Conservation (phyloP, 2,329 filamentous ascomycete species). For the Dichotomopilus funicola region DNA sequence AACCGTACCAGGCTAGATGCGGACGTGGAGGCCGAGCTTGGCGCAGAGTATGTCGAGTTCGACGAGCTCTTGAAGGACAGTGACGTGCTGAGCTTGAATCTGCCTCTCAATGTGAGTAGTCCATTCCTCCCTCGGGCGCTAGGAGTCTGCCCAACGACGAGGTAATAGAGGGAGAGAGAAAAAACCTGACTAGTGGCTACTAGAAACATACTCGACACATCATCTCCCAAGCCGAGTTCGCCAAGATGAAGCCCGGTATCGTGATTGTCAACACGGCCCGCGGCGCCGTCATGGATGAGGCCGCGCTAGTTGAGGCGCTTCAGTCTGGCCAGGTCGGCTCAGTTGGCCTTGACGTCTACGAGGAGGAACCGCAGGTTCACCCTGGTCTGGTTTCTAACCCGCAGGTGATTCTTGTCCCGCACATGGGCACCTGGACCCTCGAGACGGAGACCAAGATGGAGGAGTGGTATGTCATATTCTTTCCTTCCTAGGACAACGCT, state of each 20-base stretch:
- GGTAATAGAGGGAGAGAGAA: no score
- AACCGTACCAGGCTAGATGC: constrained; percentile 58
- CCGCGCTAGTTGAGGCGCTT: constrained; percentile 67
- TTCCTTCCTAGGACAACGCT: neutral
- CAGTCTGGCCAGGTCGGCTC: constrained; percentile 62
- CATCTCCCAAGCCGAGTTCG: constrained; percentile 64
- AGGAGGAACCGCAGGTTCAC: constrained; percentile 72
- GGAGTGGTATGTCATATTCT: constrained; percentile 39
- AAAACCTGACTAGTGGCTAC: neutral
- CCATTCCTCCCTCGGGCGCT: neutral
- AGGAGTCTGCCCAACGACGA: no score
- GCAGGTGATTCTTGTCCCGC: constrained; percentile 68
- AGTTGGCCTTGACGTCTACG: constrained; percentile 74
- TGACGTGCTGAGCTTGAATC: constrained; percentile 73
- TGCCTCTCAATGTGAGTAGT: constrained; percentile 68
- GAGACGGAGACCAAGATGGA: constrained; percentile 65
- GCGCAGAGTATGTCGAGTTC: constrained; percentile 64
- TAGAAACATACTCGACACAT: constrained; percentile 64
- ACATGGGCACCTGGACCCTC: constrained; percentile 78
- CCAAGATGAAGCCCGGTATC: constrained; percentile 69
- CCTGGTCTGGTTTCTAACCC: constrained; percentile 64
- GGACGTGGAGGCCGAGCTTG: constrained; percentile 45
- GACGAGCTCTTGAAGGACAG: constrained; percentile 63
- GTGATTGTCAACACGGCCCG: constrained; percentile 78
- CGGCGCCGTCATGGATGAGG: constrained; percentile 76